A percentile compares a stretch with the other conserved stretches of the same genome.
phyloP scores from a whole-genome alignment of 2,329 filamentous ascomycete species.

The Macrophomina tecta region DNA sequence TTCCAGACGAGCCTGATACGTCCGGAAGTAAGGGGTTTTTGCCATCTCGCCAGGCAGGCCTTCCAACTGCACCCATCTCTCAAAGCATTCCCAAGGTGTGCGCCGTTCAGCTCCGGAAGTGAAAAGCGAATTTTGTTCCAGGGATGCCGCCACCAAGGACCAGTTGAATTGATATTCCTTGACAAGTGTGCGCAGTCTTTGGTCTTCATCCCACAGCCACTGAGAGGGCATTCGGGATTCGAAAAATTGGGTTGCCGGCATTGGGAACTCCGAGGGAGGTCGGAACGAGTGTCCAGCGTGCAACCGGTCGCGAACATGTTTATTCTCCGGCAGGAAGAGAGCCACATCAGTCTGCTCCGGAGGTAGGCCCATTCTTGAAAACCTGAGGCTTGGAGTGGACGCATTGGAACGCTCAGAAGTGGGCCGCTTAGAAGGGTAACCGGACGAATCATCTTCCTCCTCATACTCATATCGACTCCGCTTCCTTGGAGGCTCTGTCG shows the following conservation, averaged over 20 bases:
- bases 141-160: constrained; percentile 86
- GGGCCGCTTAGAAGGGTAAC: constrained; percentile 45
- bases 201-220: constrained; percentile 89
- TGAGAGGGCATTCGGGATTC: constrained; percentile 86
- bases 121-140: constrained; percentile 76
- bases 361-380: constrained; percentile 59
- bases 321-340: constrained; percentile 88
- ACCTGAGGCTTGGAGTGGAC: constrained; percentile 45
- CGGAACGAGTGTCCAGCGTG: constrained; percentile 92
- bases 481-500: constrained; percentile 71
- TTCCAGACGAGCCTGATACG: constrained; percentile 68
- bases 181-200: constrained; percentile 82
- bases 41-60: constrained; percentile 91
- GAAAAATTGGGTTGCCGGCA: constrained; percentile 91
- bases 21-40: constrained; percentile 93
- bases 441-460: constrained; percentile 67
- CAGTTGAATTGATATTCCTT: constrained; percentile 97
- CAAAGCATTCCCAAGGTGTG: constrained; percentile 98
- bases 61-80: constrained; percentile 92
- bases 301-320: constrained; percentile 84
- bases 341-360: constrained; percentile 80
- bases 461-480: constrained; percentile 82
- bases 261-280: constrained; percentile 86
- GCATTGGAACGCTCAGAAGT: constrained; percentile 52
- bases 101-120: constrained; percentile 86